phyloP scores from a whole-genome alignment of 2,329 filamentous ascomycete species.

The Exophiala spinifera region DNA sequence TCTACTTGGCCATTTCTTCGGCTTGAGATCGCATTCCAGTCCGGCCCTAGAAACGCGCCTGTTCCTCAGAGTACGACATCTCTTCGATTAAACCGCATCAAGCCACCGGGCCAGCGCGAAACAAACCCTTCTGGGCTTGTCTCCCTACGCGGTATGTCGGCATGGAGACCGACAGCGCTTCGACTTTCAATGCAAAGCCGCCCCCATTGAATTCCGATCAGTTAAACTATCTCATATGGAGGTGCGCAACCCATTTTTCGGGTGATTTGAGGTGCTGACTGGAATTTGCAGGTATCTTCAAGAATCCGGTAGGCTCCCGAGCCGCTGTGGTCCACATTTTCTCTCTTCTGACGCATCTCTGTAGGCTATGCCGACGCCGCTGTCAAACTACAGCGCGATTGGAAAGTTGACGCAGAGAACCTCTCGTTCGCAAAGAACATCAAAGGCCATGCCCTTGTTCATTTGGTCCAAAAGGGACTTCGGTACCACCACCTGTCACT shows the following conservation, averaged over 20 bases:
- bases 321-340: constrained; percentile 24
- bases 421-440: constrained; percentile 61
- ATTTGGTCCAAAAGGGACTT: constrained; percentile 63
- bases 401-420: constrained; percentile 60
- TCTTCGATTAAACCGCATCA: constrained; percentile 5
- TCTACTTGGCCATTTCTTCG: too few species aligned
- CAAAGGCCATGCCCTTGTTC: constrained; percentile 57
- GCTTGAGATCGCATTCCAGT: too few species aligned
- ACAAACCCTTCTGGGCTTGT: constrained; percentile 10
- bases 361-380: constrained; percentile 58
- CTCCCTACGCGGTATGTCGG: constrained; percentile 26
- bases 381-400: constrained; percentile 59
- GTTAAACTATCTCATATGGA: constrained; percentile 68
- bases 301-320: constrained; percentile 48
- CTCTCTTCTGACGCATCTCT: constrained; percentile 21
- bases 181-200: constrained; percentile 34
- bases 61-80: not conserved
- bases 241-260: constrained; percentile 43
- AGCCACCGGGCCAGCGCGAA: constrained; percentile 2
- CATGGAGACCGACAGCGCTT: constrained; percentile 29
- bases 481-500: constrained; percentile 48
- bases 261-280: constrained; percentile 16
- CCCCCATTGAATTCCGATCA: constrained; percentile 55
- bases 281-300: constrained; percentile 48
- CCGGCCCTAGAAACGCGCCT: not conserved